Evolutionary conservation across 2,329 filamentous ascomycete species (phyloP), one percentile per base, ranked within the genome.

Genomic region (Hymenoscyphus albidus): DNA sequence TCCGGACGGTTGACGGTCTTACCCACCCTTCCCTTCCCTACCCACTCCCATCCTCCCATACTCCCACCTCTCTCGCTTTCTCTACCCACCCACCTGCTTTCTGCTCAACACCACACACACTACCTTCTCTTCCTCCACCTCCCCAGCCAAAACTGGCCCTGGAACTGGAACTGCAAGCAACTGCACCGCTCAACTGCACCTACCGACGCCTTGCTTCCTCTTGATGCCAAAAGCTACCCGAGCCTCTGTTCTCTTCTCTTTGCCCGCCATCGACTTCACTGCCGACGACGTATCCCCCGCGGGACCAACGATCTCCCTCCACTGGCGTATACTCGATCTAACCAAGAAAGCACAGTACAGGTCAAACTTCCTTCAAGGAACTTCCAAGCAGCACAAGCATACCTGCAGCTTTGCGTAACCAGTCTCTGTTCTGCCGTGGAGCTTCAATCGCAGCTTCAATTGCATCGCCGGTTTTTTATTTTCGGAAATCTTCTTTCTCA

Each of bases 341-440:
- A 73, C 22, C 44, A 51, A 51, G 18, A 35, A 35, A 35, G 35
- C 9, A 35, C 18, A 72, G 72, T 70, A 69, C 71, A 68, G 70
- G 68, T 73, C 70, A 70, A 62, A 70, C 61, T 59, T 27, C 64
- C 66, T 64, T 65, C 65, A 73, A 72, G 72, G 71, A 70, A 74
- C 64, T 64, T 67, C 65, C 68, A 70, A 69, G 74, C 72, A 74
- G 74, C 72, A 74, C 76, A 74, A 73, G 70, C 75, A 73, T 72
- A 76, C 73, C 74, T 76, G 71, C 72, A 74, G 69, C 68, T 71
- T 73, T 71, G 74, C 72, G 70, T 73, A 72, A 72, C 70, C 69
- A 69, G 62, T 68, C 65, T 65, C 65, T 59, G 68, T 69, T 64
- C 71, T 74, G 70, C 70, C 71, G 71, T 74, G 72, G 71, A 74